These are phyloP conservation scores for Pseudogymnoascus sp. DNA, from an alignment of 2,329 filamentous ascomycete species.

Conservation along the genomic window DNA sequence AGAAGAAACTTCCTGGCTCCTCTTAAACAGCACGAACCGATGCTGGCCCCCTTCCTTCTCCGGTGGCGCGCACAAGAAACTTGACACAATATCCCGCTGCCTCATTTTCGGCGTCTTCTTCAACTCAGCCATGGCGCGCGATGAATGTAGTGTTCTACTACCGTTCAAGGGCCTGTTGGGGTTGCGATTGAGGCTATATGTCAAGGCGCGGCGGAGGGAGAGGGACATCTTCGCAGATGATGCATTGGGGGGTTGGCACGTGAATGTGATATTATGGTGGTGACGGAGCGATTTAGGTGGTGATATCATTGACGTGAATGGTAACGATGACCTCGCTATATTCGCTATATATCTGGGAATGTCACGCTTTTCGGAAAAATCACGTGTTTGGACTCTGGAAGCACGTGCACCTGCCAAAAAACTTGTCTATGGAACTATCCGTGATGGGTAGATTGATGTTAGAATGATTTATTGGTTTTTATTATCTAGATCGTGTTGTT, in stretches of 20 bases:
- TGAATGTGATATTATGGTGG: not conserved
- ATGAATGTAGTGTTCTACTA: not conserved
- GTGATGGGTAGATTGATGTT: not conserved
- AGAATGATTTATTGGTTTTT: no score
- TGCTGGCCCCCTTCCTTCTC: constrained; percentile 22
- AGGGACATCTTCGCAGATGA: not conserved
- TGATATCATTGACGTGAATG: constrained; percentile 2
- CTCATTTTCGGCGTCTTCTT: constrained; percentile 10
- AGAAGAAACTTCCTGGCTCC: constrained; percentile 49
- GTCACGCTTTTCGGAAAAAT: not conserved
- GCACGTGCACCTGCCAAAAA: not conserved
- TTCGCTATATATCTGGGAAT: not conserved
- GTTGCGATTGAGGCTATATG: not conserved
- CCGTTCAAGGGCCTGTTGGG: not conserved
- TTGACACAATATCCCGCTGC: constrained; percentile 33
- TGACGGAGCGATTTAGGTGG: not conserved
- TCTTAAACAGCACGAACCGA: constrained; percentile 52
- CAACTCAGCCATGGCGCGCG: not conserved
- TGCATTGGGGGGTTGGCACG: not conserved
- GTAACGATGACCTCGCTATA: not conserved
- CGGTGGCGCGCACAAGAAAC: constrained; percentile 32
- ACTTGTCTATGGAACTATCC: not conserved
- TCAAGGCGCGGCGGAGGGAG: not conserved
- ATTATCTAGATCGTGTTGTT: no score
- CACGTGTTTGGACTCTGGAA: not conserved